phyloP scores from a whole-genome alignment of 805 yeast species.

The Candida rishiriensis region DNA sequence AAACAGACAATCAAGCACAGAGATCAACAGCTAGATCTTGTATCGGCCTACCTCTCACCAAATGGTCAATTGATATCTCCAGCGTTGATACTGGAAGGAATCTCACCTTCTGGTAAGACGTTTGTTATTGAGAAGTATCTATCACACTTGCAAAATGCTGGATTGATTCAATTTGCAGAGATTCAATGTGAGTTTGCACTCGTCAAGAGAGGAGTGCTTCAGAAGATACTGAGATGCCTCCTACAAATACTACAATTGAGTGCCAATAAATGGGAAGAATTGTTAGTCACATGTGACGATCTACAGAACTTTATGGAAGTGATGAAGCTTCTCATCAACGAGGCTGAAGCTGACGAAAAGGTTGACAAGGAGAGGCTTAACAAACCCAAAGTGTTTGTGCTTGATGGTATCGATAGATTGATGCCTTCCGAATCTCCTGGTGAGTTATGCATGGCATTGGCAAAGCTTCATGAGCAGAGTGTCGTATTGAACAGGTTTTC shows the following conservation, averaged over 20 bases:
- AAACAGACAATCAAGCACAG: slow-evolving; percentile 22
- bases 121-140: slow-evolving; percentile 33
- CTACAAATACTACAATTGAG: slow-evolving; percentile 6
- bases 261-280: slow-evolving; percentile 5
- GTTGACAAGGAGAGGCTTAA: not conserved
- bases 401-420: slow-evolving; percentile 41
- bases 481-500: slow-evolving; percentile 27
- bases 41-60: slow-evolving; percentile 33
- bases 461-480: slow-evolving; percentile 40
- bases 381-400: slow-evolving; percentile 39
- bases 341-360: slow-evolving; percentile 1
- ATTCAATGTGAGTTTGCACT: slow-evolving; percentile 44
- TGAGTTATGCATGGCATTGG: slow-evolving; percentile 37
- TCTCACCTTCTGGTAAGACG: slow-evolving; percentile 46
- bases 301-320: slow-evolving; percentile 37
- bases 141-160: slow-evolving; percentile 12
- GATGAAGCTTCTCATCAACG: slow-evolving; percentile 32
- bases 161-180: slow-evolving; percentile 25
- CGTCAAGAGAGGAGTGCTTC: slow-evolving; percentile 37
- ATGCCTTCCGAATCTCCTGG: slow-evolving; percentile 32
- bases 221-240: slow-evolving; percentile 34
- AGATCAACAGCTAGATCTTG: slow-evolving; percentile 31
- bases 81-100: slow-evolving; percentile 43
- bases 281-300: slow-evolving; percentile 35
- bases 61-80: slow-evolving; percentile 30